phyloP scores from a whole-genome alignment of 768 basidiomycete genomes.

The Gymnopilus junonius region DNA sequence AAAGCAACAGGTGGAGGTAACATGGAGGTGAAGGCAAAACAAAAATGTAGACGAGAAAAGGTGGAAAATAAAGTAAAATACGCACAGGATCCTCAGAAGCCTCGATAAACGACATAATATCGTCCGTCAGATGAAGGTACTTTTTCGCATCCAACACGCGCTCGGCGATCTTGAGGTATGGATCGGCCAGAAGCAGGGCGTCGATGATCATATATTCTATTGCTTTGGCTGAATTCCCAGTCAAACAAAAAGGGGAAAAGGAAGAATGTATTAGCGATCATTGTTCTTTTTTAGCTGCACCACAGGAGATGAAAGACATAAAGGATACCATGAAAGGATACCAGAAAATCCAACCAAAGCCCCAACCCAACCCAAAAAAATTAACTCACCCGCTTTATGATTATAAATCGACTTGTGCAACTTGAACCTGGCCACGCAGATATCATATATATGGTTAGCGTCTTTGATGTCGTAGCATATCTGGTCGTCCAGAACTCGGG shows the following conservation, averaged over 20 bases:
- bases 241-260: no score
- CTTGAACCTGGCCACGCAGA: conserved; percentile 75
- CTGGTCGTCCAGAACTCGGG: conserved; percentile 72
- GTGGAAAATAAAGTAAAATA: not conserved
- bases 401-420: conserved; percentile 86
- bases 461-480: conserved; percentile 88
- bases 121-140: conserved; percentile 71
- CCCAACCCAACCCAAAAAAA: not conserved
- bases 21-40: no score
- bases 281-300: no score
- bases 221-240: conserved; percentile 69
- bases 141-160: conserved; percentile 58
- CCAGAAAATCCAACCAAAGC: not conserved
- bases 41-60: no score
- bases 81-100: conserved; percentile 50
- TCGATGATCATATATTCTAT: conserved; percentile 90
- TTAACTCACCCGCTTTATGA: conserved; percentile 51
- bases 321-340: not conserved
- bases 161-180: conserved; percentile 60
- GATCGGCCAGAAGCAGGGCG: conserved; percentile 69
- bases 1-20: no score
- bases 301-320: not conserved
- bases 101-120: conserved; percentile 66
- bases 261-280: no score
- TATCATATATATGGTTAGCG: conserved; percentile 72